A percentile compares a stretch with the other conserved stretches of the same genome.
Conservation (phyloP, 441 rosid genomes). For the Syzygium syzygioides region DNA sequence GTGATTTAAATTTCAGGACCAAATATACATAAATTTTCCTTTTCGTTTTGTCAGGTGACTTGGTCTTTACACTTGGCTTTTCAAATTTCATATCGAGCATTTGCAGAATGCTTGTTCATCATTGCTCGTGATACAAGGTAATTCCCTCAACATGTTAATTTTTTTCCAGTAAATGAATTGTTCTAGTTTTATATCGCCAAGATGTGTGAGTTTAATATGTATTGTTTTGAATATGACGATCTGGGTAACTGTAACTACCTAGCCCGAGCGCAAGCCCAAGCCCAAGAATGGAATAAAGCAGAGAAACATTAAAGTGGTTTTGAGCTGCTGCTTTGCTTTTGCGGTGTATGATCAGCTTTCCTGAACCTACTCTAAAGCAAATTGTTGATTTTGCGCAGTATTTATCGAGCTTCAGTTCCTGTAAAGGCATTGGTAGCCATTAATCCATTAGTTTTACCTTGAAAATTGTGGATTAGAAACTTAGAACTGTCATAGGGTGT, state of each 20-base stretch:
- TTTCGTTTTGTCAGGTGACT: neutral
- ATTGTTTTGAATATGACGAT: neutral
- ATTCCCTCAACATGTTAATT: neutral
- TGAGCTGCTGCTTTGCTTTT: neutral
- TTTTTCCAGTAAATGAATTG: neutral
- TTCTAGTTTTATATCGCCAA: neutral
- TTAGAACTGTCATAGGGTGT: neutral
- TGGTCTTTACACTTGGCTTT: neutral
- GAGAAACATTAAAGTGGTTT: neutral
- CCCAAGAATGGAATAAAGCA: neutral
- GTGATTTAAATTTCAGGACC: neutral
- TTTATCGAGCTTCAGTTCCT: neutral
- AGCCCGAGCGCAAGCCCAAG: neutral
- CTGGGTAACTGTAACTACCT: neutral
- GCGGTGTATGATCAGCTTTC: neutral
- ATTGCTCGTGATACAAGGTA: neutral
- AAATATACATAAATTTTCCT: neutral
- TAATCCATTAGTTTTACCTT: neutral
- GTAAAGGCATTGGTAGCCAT: neutral
- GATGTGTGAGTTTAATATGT: neutral
- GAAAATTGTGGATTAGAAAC: neutral
- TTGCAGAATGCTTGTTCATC: neutral
- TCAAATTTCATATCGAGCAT: neutral
- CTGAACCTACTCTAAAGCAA: neutral
- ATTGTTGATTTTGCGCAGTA: fast-evolving